These are phyloP conservation scores for Metschnikowia noctiluminum DNA, from an alignment of 805 yeast species.

Conservation along the genomic window DNA sequence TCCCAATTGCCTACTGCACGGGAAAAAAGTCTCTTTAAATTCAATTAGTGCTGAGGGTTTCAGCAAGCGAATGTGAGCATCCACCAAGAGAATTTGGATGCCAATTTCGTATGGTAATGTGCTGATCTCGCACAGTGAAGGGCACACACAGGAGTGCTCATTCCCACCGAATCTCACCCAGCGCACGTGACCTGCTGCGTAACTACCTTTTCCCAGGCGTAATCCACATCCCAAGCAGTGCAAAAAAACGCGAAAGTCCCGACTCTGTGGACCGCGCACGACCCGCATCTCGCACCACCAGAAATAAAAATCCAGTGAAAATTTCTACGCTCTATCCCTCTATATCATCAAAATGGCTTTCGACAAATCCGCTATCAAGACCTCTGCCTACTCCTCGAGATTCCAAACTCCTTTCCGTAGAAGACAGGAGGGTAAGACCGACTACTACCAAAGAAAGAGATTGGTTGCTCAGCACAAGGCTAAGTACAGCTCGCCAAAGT, in stretches of 20 bases:
- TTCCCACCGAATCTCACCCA: too few species aligned
- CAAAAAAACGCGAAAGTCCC: neutral
- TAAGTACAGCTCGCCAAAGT: conserved; percentile 98
- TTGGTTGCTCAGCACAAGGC: conserved; percentile 99
- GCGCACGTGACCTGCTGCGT: too few species aligned
- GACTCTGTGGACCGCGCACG: conserved; percentile 7
- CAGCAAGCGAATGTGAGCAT: too few species aligned
- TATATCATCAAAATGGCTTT: conserved; percentile 60
- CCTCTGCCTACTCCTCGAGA: conserved; percentile 96
- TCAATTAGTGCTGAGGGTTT: too few species aligned
- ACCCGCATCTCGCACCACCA: conserved; percentile 11
- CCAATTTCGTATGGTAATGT: too few species aligned
- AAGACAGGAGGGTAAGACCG: conserved; percentile 99
- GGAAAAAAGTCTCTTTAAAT: too few species aligned
- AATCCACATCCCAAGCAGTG: neutral
- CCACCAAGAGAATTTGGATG: too few species aligned
- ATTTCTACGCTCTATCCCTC: neutral
- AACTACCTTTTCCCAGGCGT: neutral
- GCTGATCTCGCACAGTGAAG: too few species aligned
- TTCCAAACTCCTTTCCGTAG: conserved; percentile 99
- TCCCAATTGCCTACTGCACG: too few species aligned
- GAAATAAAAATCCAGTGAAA: conserved; percentile 4
- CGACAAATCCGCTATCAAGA: conserved; percentile 61
- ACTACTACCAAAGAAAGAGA: conserved; percentile 99
- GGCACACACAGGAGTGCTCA: too few species aligned